Evolutionary conservation across 164 flowering plant genomes (phyloP).

Genomic region (Amborella trichopoda): DNA sequence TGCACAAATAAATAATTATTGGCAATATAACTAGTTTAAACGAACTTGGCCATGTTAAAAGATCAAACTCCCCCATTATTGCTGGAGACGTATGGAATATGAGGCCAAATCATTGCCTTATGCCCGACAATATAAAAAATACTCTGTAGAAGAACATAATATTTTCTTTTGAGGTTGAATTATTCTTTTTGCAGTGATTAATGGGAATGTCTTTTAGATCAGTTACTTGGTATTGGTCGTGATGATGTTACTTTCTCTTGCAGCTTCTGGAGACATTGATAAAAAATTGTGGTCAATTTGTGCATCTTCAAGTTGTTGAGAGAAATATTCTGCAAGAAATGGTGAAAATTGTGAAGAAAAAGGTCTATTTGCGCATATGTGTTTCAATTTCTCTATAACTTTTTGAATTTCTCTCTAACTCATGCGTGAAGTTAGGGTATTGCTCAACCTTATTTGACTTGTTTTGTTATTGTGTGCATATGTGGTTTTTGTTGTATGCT

Average conservation of each 20-base stretch:
- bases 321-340: conserved; percentile 51
- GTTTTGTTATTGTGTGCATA: not conserved
- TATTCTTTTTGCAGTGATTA: no score
- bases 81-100: no score
- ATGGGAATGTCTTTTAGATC: not conserved
- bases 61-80: no score
- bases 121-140: not conserved
- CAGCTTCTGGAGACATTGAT: conserved; percentile 82
- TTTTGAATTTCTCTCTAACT: no score
- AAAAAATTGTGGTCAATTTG: conserved; percentile 67
- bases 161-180: not conserved
- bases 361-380: conserved; percentile 21
- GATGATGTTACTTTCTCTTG: conserved; percentile 3
- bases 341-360: conserved; percentile 72
- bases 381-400: not conserved
- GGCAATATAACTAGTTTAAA: no score
- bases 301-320: conserved; percentile 65
- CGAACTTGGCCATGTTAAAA: no score
- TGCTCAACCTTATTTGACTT: not conserved
- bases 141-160: not conserved
- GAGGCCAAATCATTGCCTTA: no score
- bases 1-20: no score
- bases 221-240: not conserved
- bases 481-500: not conserved
- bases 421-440: no score